Evolutionary conservation across 768 basidiomycete species (phyloP), one percentile per base, ranked within the genome.

Genomic region (Tricholomella constricta): DNA sequence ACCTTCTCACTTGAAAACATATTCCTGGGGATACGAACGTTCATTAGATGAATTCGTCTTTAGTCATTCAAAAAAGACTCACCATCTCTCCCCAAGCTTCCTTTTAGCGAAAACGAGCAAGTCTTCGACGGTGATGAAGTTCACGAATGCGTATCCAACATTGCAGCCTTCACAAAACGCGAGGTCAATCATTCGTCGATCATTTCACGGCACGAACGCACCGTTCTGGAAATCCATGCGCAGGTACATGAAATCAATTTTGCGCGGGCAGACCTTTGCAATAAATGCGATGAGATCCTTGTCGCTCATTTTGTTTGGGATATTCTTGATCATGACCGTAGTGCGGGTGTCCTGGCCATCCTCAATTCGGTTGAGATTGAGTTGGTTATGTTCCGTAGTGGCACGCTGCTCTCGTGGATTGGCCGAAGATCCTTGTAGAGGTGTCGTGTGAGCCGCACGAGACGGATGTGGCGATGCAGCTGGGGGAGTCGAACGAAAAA

Each of bases 1-100:
- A 93, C 85, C 64, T 95, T 95, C 69, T 94, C 90, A 55, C 90
- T 92, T 8, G 89, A 89, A 65, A 91, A 94, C 85, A 91, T 85
- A 65, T 95, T 94, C 91, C 90, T 92, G 65, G 23, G 15, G 14
- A n/a, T n/a, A 20, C 17, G 46, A 55, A n/a, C n/a, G n/a, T 20
- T 36, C 48, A 48, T 27, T 48, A 38, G 44, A 61, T 34, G 53
- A 38, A 45, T 43, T 32, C 10, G 31, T 10, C 36, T 29, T 23
- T 17, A 20, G 11, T 34, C 15, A 22, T 35, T 54, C 27, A 8
- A 46, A 40, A 34, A 19, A 20, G 27, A 66, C 78, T 58, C 40
- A 90, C 92, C 93, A 95, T 69, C 89, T 91, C 56, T 87, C 82
- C 6, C 91, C 91, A 36, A 94, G 74, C 55, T 82, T 83, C 47